Conservation (phyloP, 2,329 filamentous ascomycete genomes). For the Colletotrichum eremochloae region DNA sequence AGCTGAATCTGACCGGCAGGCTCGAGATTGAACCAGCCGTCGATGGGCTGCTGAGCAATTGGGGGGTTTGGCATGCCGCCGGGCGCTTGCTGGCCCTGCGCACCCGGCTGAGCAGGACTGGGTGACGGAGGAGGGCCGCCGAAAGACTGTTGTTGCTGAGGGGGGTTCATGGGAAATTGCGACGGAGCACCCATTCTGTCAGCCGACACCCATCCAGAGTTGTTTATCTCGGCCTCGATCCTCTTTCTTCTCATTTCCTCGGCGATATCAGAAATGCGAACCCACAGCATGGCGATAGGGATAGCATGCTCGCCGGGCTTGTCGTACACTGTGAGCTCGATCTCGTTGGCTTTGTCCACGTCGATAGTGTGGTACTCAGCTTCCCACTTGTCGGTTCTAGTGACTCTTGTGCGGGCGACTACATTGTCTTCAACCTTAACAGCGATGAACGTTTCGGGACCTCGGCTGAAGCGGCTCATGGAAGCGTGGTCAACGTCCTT, state of each 20-base stretch:
- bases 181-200: constrained; percentile 85
- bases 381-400: constrained; percentile 90
- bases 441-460: constrained; percentile 94
- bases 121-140: constrained; percentile 60
- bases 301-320: constrained; percentile 91
- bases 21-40: constrained; percentile 97
- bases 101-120: constrained; percentile 51
- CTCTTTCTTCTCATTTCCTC: constrained; percentile 98
- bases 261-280: constrained; percentile 95
- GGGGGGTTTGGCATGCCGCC: constrained; percentile 57
- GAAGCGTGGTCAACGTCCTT: constrained; percentile 95
- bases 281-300: constrained; percentile 95
- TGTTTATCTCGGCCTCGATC: constrained; percentile 95
- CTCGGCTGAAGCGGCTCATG: constrained; percentile 85
- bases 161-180: constrained; percentile 71
- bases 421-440: constrained; percentile 97
- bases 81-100: constrained; percentile 51
- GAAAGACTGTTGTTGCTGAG: constrained; percentile 57
- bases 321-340: constrained; percentile 97
- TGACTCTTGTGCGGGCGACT: constrained; percentile 87
- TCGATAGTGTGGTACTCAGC: constrained; percentile 92
- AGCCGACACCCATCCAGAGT: constrained; percentile 95
- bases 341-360: constrained; percentile 98
- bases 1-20: constrained; percentile 93
- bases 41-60: constrained; percentile 75